Base-by-base conservation (phyloP, 352 stramenopile species). In the Phytophthora vignae region DNA sequence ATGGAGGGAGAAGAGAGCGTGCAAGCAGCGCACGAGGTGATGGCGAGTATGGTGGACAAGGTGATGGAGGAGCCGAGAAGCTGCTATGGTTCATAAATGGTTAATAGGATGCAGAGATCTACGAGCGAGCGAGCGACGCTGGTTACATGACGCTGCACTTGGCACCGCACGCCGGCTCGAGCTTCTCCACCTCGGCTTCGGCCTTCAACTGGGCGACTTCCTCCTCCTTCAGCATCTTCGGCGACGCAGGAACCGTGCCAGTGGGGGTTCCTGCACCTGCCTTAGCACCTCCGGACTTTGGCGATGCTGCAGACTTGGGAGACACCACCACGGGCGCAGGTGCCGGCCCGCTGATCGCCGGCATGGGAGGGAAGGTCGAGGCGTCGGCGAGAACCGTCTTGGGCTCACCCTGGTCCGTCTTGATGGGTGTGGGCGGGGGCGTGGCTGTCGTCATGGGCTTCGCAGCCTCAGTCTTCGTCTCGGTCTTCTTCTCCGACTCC, bases 81-180 rank as follows among this genome's bases (percentile, higher is more conserved):
- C n/a, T 42, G n/a, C 22, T 40, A 17, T 36, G 50, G 60, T 46
- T 69, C 53, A 73, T 69, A 72, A 71, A 71, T 67, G 57, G 50
- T 62, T 70, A 69, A 68, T 67, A 55, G 38, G 19, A 64, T 71
- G 69, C 44, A 71, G 27, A 60, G 48, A 56, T 66, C 44, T 55
- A 64, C 55, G 27, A 44, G 27, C n/a, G 31, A 56, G 38, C 11
- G 49, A 31, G 22, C 22, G 22, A 25, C 27, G 44, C 31, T 49
- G 33, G n/a, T 61, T 83, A 92, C 84, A 90, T 90, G 81, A 92
- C 58, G 66, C 64, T 60, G 79, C 84, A 92, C 60, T 76, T 76
- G 58, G 71, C 64, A 64, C 73, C 81, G 50, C 83, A 88, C 17
- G 68, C 69, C 50, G 79, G 80, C 49, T 88, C 72, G 10, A 90